Evolutionary conservation across 345 rosid species (phyloP).

Genomic region (Hibiscus syriacus): DNA sequence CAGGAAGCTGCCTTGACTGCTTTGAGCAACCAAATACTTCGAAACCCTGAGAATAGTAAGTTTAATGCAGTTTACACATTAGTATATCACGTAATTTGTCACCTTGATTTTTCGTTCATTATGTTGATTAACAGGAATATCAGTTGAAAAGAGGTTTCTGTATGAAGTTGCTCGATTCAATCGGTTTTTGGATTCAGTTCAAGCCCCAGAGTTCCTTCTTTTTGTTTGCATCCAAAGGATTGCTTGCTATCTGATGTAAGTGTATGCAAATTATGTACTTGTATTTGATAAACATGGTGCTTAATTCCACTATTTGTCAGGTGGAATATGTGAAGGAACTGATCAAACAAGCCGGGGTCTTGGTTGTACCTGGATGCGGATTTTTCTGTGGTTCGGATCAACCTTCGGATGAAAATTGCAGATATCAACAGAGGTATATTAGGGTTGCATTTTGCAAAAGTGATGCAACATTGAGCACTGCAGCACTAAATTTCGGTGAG

Average conservation of each 20-base stretch:
- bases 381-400: constrained; percentile 28
- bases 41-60: constrained; percentile 35
- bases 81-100: background rate
- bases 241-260: constrained; percentile 41
- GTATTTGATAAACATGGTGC: background rate
- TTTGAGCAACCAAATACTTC: constrained; percentile 33
- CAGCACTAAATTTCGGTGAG: constrained; percentile 28
- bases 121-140: constrained; percentile 30
- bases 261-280: background rate
- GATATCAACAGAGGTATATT: constrained; percentile 28
- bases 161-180: constrained; percentile 22
- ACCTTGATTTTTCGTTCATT: background rate
- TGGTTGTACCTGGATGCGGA: constrained; percentile 50
- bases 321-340: constrained; percentile 38
- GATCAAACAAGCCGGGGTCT: constrained; percentile 43
- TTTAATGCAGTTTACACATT: background rate
- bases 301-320: constrained; percentile 16
- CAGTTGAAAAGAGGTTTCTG: constrained; percentile 40
- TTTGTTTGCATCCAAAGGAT: constrained; percentile 35
- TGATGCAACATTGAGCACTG: constrained; percentile 33
- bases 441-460: constrained; percentile 62
- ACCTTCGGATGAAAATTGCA: background rate
- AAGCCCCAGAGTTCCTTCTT: constrained; percentile 52
- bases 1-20: constrained; percentile 54
- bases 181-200: constrained; percentile 39